Base-by-base conservation (phyloP, 805 yeast genomes). In the Candida pseudofarinosa region DNA sequence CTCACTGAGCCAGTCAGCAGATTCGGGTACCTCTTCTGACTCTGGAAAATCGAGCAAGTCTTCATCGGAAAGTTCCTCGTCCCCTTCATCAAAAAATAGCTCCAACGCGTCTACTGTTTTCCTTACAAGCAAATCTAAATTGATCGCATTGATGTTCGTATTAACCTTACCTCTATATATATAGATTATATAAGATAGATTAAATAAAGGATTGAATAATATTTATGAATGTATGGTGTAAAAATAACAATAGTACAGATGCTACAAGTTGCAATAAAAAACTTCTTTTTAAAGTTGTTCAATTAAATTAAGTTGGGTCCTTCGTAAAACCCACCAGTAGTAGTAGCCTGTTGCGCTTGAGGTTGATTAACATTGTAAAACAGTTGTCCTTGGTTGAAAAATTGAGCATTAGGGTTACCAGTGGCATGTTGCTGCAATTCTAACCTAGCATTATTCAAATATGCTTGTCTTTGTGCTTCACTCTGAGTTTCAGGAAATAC, bases 401-500 rank as follows among this genome's bases (percentile, higher is more conserved):
- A 53, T n/a, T 48, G 57, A 19, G 45, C 46, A 18, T 46, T 57
- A 31, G 36, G 49, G 3, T 39, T 39, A 10, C 38, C 35, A 3
- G 42, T 36, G 4, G 43, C 41, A 36, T 59, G 65, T 35, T 55
- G 62, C 39, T 65, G 67, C 14, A 69, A 46, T 15, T 62, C 67
- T 18, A 56, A 47, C 20, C 55, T 51, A 4, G 79, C 78, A 43
- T 65, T 63, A 35, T 59, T 54, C 46, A 69, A 53, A 42, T 52
- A 62, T 33, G 54, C 62, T 42, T 67, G 68, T 33, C 59, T 61
- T 41, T 65, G 71, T 15, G 65, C 67, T 26, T 65, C 71, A 40
- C 63, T 65, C 51, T 76, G 78, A 6, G 86, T 80, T 51, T 81
- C 80, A 0, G 87, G 88, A 52, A 83, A 85, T 6, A 82, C 85